Percentiles rank a stretch among this genome's conserved stretches.
Evolutionary conservation across 257 asterid genomes (phyloP).

Genomic region (Solanum dulcamara): DNA sequence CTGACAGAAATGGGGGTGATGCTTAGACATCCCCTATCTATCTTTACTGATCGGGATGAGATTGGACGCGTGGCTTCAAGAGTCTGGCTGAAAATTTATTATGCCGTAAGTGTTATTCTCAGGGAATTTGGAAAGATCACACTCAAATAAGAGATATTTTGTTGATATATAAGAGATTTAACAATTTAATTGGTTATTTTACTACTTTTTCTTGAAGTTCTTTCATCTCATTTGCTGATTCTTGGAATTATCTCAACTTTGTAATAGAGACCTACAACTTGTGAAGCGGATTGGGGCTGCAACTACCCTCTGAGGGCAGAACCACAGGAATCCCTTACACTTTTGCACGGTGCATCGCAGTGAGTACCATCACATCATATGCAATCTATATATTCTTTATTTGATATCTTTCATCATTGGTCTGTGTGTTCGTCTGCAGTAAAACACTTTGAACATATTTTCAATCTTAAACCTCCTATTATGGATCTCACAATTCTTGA

Average conservation of each 20-base stretch:
- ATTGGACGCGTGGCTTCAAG: neutral
- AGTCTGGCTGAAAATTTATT: neutral
- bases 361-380: no score
- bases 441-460: no score
- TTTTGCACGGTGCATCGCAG: slow-evolving; percentile 29
- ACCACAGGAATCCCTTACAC: slow-evolving; percentile 21
- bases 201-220: neutral
- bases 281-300: slow-evolving; percentile 32
- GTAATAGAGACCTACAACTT: slow-evolving; percentile 12
- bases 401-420: no score
- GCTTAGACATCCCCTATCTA: neutral
- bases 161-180: neutral
- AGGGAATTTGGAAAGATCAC: neutral
- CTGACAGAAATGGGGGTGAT: neutral
- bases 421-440: no score
- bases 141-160: neutral
- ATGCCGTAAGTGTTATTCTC: neutral
- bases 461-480: no score
- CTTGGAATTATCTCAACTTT: neutral
- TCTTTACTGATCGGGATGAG: neutral
- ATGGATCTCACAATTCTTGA: no score
- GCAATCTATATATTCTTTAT: no score
- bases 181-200: neutral
- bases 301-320: slow-evolving; percentile 28
- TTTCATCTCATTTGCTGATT: neutral